Base-by-base conservation (phyloP, 768 basidiomycete species). In the Podaxis sp. region DNA sequence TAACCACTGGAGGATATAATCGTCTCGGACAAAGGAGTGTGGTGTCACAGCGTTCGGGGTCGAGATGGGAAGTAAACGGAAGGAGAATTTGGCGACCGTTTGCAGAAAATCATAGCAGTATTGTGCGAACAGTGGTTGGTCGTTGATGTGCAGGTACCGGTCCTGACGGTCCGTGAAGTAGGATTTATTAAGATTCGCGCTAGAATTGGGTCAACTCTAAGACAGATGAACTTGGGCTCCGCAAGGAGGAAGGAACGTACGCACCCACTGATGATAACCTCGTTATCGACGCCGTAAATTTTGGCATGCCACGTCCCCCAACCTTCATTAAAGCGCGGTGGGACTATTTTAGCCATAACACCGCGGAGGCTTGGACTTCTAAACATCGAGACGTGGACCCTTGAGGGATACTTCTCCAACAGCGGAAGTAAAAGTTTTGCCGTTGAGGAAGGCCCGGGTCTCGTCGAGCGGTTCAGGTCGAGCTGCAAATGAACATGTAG, bases 241-340 rank as follows among this genome's bases (percentile, higher is more conserved):
- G 57, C 49, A 39, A n/a, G 42, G 15, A 42, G 59, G 51, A 33
- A 56, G 11, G 19, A 52, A 24, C 11, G 36, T 2, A 77, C 80
- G 55, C 62, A 96, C 96, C 97, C 97, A 68, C 87, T 93, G 64
- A 99, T 87, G 73, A 99, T 87, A 48, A 99, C 83, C 58, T 96
- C 87, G 70, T 98, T 89, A 72, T 99, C 97, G 0, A 84, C 89
- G 19, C 94, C 95, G 70, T 99, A 99, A 61, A 95, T 84, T 75
- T 99, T 99, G 3, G 93, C 90, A 72, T 99, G 97, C 96, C 96
- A 98, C 1, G 96, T 94, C 0, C 96, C 96, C 92, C 95, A 99
- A 1, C 96, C 97, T 76, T 99, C 97, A 68, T 99, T 96, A 76
- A 94, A 97, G 59, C 97, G 82, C 24, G 92, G 89, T 6, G 97